phyloP scores from a whole-genome alignment of 2,329 filamentous ascomycete genomes.

The Sclerotinia glacialis region DNA sequence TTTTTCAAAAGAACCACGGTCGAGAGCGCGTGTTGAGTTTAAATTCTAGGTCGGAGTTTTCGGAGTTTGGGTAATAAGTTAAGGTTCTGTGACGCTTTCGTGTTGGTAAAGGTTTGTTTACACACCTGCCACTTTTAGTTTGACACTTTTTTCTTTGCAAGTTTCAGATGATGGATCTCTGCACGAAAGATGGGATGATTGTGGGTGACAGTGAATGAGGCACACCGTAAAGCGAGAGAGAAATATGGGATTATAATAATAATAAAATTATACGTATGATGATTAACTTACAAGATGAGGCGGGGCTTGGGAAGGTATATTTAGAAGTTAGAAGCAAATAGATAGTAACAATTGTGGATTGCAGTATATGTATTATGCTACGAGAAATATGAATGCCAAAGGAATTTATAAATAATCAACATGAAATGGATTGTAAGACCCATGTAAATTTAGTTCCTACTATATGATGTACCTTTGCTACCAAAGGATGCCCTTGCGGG shows the following conservation, averaged over 20 bases:
- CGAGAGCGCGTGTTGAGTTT: too few species aligned
- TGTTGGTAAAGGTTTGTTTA: background rate
- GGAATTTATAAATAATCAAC: background rate
- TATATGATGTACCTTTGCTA: constrained; percentile 20
- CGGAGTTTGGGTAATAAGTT: background rate
- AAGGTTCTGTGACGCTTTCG: background rate
- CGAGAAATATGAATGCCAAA: background rate
- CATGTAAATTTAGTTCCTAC: background rate
- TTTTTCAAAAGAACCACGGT: background rate
- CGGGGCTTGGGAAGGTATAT: background rate
- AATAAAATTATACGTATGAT: too few species aligned
- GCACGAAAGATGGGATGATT: background rate
- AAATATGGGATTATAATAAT: background rate
- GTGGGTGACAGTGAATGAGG: background rate
- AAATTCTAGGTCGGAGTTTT: too few species aligned
- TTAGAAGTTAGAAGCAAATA: background rate
- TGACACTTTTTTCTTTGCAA: background rate
- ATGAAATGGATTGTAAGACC: background rate
- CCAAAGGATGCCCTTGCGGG: constrained; percentile 21
- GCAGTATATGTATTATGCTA: background rate
- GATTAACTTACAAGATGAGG: too few species aligned
- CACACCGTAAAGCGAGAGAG: background rate
- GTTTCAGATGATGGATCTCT: background rate
- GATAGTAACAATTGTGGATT: background rate
- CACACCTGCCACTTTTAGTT: background rate